phyloP scores from a whole-genome alignment of 2,329 filamentous ascomycete genomes.

The Leptographium wingfieldii region DNA sequence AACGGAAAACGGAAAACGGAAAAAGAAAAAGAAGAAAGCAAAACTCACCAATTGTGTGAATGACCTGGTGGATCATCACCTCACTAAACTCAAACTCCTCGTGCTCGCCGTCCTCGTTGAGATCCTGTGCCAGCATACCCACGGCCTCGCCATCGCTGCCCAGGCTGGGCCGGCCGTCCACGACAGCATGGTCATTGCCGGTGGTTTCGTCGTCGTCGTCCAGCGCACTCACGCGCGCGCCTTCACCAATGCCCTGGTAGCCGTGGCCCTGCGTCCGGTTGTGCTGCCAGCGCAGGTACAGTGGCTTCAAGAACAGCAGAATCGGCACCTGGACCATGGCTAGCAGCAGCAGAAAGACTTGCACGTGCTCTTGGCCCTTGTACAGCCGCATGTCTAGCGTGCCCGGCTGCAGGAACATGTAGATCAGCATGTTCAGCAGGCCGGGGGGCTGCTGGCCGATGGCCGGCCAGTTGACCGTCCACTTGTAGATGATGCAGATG shows the following conservation, averaged over 20 bases:
- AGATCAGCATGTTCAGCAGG: slow-evolving; percentile 96
- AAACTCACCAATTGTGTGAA: slow-evolving; percentile 84
- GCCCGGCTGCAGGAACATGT: slow-evolving; percentile 94
- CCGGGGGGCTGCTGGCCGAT: slow-evolving; percentile 62
- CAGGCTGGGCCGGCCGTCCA: slow-evolving; percentile 36
- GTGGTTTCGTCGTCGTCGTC: slow-evolving; percentile 64
- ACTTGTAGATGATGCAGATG: slow-evolving; percentile 92
- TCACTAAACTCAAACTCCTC: slow-evolving; percentile 97
- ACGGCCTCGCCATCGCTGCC: slow-evolving; percentile 58
- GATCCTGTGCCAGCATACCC: slow-evolving; percentile 80
- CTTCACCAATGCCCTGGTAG: slow-evolving; percentile 88
- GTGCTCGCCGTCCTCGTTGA: slow-evolving; percentile 56
- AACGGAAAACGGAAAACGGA: neutral
- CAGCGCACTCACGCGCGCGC: slow-evolving; percentile 74
- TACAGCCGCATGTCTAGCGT: slow-evolving; percentile 64
- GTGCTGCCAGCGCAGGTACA: slow-evolving; percentile 89
- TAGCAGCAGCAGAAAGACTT: slow-evolving; percentile 66
- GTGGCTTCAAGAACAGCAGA: slow-evolving; percentile 86
- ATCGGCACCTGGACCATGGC: slow-evolving; percentile 81
- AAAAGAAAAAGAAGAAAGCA: neutral
- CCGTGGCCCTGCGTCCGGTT: slow-evolving; percentile 78
- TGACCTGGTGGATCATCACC: slow-evolving; percentile 97
- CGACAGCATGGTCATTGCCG: neutral
- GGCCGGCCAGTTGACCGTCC: slow-evolving; percentile 75
- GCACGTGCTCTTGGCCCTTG: slow-evolving; percentile 60